Evolutionary conservation across 2,329 filamentous ascomycete genomes (phyloP).

Genomic region (Exophiala alcalophila): DNA sequence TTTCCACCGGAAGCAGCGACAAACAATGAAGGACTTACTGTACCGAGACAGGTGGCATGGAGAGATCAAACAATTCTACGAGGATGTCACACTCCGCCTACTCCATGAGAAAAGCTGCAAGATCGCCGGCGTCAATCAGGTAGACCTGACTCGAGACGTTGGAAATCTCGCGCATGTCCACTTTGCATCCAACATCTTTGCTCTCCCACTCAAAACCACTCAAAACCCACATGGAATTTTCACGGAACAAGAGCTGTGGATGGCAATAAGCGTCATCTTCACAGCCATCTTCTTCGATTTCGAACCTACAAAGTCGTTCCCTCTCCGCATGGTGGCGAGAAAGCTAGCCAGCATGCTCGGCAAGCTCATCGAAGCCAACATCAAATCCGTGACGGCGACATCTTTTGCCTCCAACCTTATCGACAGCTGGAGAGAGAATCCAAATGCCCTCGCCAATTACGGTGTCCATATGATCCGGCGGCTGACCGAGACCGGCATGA

Average conservation of each 20-base stretch:
- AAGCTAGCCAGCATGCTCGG: slow-evolving; percentile 60
- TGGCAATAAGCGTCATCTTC: slow-evolving; percentile 64
- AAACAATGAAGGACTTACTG: slow-evolving; percentile 57
- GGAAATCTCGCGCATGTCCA: slow-evolving; percentile 56
- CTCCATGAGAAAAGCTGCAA: slow-evolving; percentile 64
- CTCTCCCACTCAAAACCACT: slow-evolving; percentile 55
- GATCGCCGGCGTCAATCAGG: slow-evolving; percentile 60
- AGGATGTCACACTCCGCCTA: slow-evolving; percentile 59
- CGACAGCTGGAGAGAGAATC: slow-evolving; percentile 49
- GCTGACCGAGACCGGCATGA: slow-evolving; percentile 62
- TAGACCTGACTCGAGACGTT: slow-evolving; percentile 65
- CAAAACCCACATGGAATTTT: slow-evolving; percentile 52
- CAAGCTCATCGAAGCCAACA: slow-evolving; percentile 60
- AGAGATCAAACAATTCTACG: slow-evolving; percentile 65
- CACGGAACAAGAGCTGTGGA: slow-evolving; percentile 57
- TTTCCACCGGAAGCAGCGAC: slow-evolving; percentile 50
- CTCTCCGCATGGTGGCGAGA: slow-evolving; percentile 57
- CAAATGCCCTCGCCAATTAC: slow-evolving; percentile 59
- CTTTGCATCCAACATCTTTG: slow-evolving; percentile 55
- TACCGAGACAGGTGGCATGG: slow-evolving; percentile 61
- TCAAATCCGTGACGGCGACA: slow-evolving; percentile 59
- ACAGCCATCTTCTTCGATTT: slow-evolving; percentile 63
- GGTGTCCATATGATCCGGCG: slow-evolving; percentile 64
- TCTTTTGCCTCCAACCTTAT: slow-evolving; percentile 55
- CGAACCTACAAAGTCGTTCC: slow-evolving; percentile 65